Evolutionary conservation across 179 eudicot species (phyloP).

Genomic region (Beta lomatogona): DNA sequence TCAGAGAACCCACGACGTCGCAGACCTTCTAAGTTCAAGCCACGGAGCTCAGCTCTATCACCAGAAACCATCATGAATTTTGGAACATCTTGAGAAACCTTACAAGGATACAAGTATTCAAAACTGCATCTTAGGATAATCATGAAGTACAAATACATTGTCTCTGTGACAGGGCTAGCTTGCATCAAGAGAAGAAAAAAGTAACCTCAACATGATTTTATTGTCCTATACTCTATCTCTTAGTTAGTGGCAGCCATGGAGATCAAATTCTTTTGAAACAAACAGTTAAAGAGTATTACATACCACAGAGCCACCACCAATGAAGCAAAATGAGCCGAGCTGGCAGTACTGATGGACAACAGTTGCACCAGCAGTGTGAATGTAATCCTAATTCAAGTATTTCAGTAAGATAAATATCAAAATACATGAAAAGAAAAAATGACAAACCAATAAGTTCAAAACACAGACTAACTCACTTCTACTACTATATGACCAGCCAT

Average conservation of each 20-base stretch:
- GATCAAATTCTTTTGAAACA: neutral
- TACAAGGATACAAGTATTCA: constrained; percentile 17
- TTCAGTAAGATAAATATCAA: constrained; percentile 10
- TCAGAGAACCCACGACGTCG: constrained; percentile 76
- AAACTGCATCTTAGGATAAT: neutral
- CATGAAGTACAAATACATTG: neutral
- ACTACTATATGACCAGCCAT: constrained; percentile 88
- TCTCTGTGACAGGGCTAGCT: neutral
- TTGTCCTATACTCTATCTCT: neutral
- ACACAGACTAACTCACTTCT: constrained; percentile 52
- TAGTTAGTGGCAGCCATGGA: neutral
- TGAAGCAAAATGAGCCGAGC: constrained; percentile 80
- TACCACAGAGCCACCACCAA: constrained; percentile 99
- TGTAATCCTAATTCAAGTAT: constrained; percentile 57
- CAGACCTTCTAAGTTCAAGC: constrained; percentile 89
- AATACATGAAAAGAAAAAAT: neutral
- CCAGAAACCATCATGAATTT: constrained; percentile 85
- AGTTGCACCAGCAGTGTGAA: constrained; percentile 85
- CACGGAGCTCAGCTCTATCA: constrained; percentile 93
- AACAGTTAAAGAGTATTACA: constrained; percentile 9
- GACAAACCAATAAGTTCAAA: neutral
- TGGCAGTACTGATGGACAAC: constrained; percentile 87
- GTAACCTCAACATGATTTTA: neutral
- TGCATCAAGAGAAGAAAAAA: neutral
- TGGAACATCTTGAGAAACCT: constrained; percentile 97